Evolutionary conservation across 2,329 filamentous ascomycete genomes (phyloP).

Genomic region (Aspergillus sp.): DNA sequence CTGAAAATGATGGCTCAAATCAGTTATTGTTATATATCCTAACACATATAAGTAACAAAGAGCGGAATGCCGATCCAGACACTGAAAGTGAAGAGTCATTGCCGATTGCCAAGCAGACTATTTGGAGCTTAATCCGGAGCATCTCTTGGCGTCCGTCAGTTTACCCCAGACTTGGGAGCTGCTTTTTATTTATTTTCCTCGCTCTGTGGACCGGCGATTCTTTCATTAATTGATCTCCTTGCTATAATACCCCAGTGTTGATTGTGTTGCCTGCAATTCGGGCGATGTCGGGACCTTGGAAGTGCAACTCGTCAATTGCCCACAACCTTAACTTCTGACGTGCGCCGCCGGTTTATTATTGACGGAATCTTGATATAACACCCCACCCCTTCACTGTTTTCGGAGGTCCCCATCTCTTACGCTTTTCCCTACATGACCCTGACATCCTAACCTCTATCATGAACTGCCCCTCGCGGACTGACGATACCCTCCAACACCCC

Average conservation of each 20-base stretch:
- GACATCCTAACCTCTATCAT: constrained; percentile 37
- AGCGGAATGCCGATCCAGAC: neutral
- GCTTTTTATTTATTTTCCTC: neutral
- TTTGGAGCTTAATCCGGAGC: constrained; percentile 3
- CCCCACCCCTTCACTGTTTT: neutral
- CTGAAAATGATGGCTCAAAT: no score
- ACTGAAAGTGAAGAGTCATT: neutral
- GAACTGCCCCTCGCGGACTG: constrained; percentile 66
- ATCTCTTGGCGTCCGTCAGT: neutral
- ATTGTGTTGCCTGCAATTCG: neutral
- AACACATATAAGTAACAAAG: neutral
- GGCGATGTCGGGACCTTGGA: neutral
- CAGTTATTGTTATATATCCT: no score
- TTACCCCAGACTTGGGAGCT: neutral
- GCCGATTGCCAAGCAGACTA: constrained; percentile 2
- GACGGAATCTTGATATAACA: neutral
- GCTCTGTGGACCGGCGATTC: no score
- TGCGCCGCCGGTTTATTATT: neutral
- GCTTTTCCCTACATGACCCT: no score
- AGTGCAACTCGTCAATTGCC: neutral
- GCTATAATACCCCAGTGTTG: neutral
- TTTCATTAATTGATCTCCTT: neutral
- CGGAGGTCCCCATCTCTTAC: neutral
- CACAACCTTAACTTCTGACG: constrained; percentile 3
- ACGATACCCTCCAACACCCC: constrained; percentile 53